These are phyloP conservation scores for Rhizopogon vesiculosus DNA, from an alignment of 768 basidiomycete genomes.

Conservation along the genomic window DNA sequence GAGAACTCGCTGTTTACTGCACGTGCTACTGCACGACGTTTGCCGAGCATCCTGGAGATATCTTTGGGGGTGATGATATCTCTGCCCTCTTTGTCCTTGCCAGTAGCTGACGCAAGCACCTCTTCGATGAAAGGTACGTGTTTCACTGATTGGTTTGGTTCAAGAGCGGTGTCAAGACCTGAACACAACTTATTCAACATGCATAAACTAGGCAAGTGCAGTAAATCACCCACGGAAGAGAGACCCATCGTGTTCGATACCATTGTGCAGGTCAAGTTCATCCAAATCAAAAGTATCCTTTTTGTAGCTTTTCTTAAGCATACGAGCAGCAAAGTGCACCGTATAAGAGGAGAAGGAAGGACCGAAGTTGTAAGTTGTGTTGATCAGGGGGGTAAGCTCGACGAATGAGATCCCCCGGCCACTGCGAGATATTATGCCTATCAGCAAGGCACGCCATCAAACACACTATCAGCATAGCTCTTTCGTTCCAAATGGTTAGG, in stretches of 20 bases:
- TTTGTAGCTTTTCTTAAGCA: constrained; percentile 52
- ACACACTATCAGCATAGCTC: neutral
- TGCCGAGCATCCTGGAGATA: constrained; percentile 50
- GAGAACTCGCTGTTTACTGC: constrained; percentile 55
- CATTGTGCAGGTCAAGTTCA: constrained; percentile 70
- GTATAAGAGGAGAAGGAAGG: constrained; percentile 66
- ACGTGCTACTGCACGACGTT: constrained; percentile 58
- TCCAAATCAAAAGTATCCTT: constrained; percentile 58
- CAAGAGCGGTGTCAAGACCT: constrained; percentile 51
- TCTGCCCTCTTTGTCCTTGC: constrained; percentile 46
- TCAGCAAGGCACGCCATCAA: neutral
- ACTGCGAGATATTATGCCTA: constrained; percentile 48
- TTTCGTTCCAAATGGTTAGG: neutral
- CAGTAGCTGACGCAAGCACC: constrained; percentile 55
- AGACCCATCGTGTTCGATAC: constrained; percentile 35
- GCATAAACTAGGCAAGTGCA: neutral
- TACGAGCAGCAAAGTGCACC: constrained; percentile 52
- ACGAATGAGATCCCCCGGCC: constrained; percentile 68
- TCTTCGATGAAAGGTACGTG: constrained; percentile 51
- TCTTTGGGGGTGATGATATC: constrained; percentile 51
- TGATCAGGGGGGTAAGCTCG: constrained; percentile 38
- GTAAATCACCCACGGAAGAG: constrained; percentile 24
- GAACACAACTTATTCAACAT: constrained; percentile 1
- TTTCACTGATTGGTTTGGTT: constrained; percentile 48
- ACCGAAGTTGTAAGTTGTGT: constrained; percentile 64